Evolutionary conservation across 192 early-diverging fungal genomes (phyloP), one percentile per base, ranked within the genome.

Genomic region (Spizellomyces sp.): DNA sequence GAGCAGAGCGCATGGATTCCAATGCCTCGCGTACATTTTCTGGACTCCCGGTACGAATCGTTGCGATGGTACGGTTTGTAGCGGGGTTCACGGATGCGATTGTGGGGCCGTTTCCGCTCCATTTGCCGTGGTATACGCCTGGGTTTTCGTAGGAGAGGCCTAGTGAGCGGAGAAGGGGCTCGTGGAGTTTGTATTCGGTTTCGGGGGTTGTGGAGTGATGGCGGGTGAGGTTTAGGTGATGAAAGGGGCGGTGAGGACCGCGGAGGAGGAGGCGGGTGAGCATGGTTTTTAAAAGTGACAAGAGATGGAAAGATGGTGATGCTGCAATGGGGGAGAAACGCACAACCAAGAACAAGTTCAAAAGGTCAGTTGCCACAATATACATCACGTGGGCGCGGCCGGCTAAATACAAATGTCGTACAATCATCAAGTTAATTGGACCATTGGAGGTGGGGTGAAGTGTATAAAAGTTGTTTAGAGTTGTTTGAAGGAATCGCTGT

Each of bases 61-160:
- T 80, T 46, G 89, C 96, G 63, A 98, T 90, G 43, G 92, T 82
- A 64, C 92, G 85, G 80, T 92, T 91, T 48, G 93, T 93, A n/a
- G 90, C 91, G 10, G 85, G 85, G 60, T 83, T 83, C 19, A 86
- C 66, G 19, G 80, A 82, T 21, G 75, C 41, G 4, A 81, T 65
- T 8, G 74, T 17, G 50, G 69, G 58, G 4, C 85, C 85, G 44
- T 42, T 22, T 8, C 85, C 85, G 27, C 69, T 47, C 85, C 85
- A 86, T 54, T 70, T 61, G 3, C 83, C 83, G 48, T 80, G 66
- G 58, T 67, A 86, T 3, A 84, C 81, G 41, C 83, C 83, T 14
- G 52, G 22, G 68, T 84, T 84, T 45, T 66, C 74, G 5, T 41
- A 21, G 0, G 43, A 64, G 36, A 80, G 19, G 42, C 68, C 71